These are phyloP conservation scores for Pestalotiopsis sp. DNA, from an alignment of 2,329 filamentous ascomycete genomes.

Conservation along the genomic window DNA sequence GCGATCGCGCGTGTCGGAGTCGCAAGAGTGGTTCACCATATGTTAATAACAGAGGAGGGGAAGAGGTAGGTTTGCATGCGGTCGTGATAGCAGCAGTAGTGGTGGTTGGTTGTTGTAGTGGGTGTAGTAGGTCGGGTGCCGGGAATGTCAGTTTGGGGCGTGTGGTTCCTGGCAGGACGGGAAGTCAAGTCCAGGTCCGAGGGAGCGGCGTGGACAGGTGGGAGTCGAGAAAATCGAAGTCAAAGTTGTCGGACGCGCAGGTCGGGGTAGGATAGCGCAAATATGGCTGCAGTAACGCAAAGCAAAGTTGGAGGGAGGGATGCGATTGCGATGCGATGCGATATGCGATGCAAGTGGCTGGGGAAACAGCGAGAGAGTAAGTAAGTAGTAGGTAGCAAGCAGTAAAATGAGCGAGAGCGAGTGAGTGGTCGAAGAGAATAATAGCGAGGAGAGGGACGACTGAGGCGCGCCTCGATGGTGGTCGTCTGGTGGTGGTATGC, in stretches of 20 bases:
- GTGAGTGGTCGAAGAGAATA: neutral
- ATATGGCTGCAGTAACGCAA: neutral
- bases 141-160: neutral
- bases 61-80: constrained; percentile 14
- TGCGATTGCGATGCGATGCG: neutral
- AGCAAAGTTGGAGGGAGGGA: neutral
- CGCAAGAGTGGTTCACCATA: neutral
- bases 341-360: constrained; percentile 9
- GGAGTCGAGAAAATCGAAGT: neutral
- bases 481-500: too few relatives aligned
- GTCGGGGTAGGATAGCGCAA: neutral
- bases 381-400: too few relatives aligned
- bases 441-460: neutral
- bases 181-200: neutral
- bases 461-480: too few relatives aligned
- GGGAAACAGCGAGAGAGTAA: neutral
- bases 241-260: neutral
- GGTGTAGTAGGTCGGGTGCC: constrained; percentile 10
- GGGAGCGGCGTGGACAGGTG: neutral
- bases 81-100: constrained; percentile 7
- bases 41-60: neutral
- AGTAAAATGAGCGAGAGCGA: neutral
- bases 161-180: neutral
- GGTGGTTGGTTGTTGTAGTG: neutral
- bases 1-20: constrained; percentile 13